phyloP scores from a whole-genome alignment of 1,284 basidiomycete species.

The Apiotrichum sp. region DNA sequence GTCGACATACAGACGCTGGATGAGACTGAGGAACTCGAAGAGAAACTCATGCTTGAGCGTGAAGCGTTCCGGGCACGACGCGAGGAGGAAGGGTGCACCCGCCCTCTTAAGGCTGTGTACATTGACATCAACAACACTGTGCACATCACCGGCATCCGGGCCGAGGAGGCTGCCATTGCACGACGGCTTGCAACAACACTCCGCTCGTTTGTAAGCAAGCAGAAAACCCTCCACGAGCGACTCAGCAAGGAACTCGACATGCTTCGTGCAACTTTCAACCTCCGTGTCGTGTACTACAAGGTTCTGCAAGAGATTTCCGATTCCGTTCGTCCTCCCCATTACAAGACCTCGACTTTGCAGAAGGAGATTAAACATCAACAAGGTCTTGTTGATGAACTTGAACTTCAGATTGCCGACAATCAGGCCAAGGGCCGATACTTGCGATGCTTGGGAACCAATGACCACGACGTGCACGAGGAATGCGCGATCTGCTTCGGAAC shows the following conservation, averaged over 20 bases:
- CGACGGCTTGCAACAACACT: not conserved
- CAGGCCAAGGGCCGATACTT: conserved; percentile 35
- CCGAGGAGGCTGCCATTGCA: conserved; percentile 12
- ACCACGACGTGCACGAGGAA: conserved; percentile 30
- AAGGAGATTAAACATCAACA: conserved; percentile 23
- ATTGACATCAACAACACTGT: conserved; percentile 32
- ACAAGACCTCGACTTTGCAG: conserved; percentile 19
- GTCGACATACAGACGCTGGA: conserved; percentile 25
- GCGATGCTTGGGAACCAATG: conserved; percentile 23
- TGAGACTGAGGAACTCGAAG: conserved; percentile 19
- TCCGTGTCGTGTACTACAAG: conserved; percentile 39
- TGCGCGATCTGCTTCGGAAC: conserved; percentile 44
- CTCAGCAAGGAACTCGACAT: conserved; percentile 42
- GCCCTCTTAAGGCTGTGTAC: conserved; percentile 36
- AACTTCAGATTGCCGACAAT: conserved; percentile 20
- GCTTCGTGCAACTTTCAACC: conserved; percentile 39
- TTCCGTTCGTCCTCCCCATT: conserved; percentile 30
- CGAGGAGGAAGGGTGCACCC: conserved; percentile 26
- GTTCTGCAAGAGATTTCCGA: conserved; percentile 45
- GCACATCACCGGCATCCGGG: conserved; percentile 4
- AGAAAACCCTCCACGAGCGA: conserved; percentile 24
- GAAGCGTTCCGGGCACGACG: conserved; percentile 35
- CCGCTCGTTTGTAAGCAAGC: conserved; percentile 9
- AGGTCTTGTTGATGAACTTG: no score
- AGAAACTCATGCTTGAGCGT: conserved; percentile 30